Conservation (phyloP, 2,329 filamentous ascomycete genomes). For the Sarocladium brachiariae region DNA sequence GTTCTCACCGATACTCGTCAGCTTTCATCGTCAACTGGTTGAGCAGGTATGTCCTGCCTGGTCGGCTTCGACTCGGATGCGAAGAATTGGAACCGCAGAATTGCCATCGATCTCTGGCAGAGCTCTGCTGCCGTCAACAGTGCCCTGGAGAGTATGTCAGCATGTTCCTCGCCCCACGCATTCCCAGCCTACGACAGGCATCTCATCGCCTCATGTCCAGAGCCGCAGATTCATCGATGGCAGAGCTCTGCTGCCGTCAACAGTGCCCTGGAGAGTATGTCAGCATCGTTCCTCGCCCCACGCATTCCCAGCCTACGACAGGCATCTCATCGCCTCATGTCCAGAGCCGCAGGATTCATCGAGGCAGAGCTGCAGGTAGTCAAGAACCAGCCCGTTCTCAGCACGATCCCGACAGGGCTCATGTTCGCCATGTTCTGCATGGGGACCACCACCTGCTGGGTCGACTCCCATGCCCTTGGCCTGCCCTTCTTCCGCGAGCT, state of each 20-base stretch:
- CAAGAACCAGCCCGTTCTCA: constrained; percentile 14
- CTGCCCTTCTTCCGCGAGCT: constrained; percentile 26
- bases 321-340: constrained; percentile 26
- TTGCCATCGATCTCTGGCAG: constrained; percentile 30
- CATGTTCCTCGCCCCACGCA: constrained; percentile 26
- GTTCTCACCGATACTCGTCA: constrained; percentile 19
- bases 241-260: constrained; percentile 30
- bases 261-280: constrained; percentile 34
- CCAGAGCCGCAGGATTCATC: constrained; percentile 25
- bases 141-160: constrained; percentile 34
- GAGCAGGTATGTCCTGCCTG: constrained; percentile 32
- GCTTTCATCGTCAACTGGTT: constrained; percentile 29
- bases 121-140: constrained; percentile 30
- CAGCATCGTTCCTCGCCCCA: constrained; percentile 28
- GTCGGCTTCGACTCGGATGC: constrained; percentile 33
- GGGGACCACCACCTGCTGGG: constrained; percentile 33
- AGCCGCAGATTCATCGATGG: constrained; percentile 29
- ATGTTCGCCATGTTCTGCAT: constrained; percentile 33
- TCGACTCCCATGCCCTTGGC: constrained; percentile 27
- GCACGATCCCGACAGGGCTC: constrained; percentile 25
- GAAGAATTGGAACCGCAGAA: constrained; percentile 31
- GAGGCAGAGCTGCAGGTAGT: constrained; percentile 26
- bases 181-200: constrained; percentile 29
- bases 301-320: constrained; percentile 29
- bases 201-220: constrained; percentile 26